Base-by-base conservation (phyloP, 352 stramenopile genomes). In the Globisporangium heterothallicum region DNA sequence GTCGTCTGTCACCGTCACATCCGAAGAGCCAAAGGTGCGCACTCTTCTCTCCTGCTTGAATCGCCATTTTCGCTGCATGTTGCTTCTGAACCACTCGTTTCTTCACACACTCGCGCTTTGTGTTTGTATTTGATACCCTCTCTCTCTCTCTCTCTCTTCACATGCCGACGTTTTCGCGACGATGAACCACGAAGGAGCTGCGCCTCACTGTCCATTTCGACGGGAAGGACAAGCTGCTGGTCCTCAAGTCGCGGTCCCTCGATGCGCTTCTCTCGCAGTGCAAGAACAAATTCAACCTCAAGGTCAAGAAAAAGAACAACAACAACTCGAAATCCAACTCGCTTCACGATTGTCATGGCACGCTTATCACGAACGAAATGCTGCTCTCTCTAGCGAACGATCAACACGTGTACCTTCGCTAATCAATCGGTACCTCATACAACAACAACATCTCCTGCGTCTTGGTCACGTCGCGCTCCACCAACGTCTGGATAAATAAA, bases 241-340 rank as follows among this genome's bases (percentile, higher is more conserved):
- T 77, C 22, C 49, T 77, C 6, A 69, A 71, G 49, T 49, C 49
- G n/a, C 61, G 62, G n/a, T 64, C 61, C 16, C 42, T 64, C 12
- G 58, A 69, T 29, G 22, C 61, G 25, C 53, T 77, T 4, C 36
- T 72, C 35, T 26, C 59, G 47, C 49, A 60, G 35, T 73, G 64
- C 58, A 70, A 70, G 42, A 62, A 72, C 53, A 74, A 74, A 34
- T 74, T 77, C 53, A 60, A 44, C 18, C 55, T 65, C 26, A 70
- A 71, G 53, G 68, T 59, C 34, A 58, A 29, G n/a, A 42, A 61
- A 16, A 52, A 50, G 44, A n/a, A 21, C 21, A 55, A 56, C n/a
- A 48, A 25, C 2, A 36, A 34, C 16, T 13, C 32, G 22, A 46
- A 46, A 40, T 24, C 32, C 32, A 10, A 38, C 32, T 38, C 32